Base-by-base conservation (phyloP, 1,284 basidiomycete species). In the Fomitopsis pinicola region DNA sequence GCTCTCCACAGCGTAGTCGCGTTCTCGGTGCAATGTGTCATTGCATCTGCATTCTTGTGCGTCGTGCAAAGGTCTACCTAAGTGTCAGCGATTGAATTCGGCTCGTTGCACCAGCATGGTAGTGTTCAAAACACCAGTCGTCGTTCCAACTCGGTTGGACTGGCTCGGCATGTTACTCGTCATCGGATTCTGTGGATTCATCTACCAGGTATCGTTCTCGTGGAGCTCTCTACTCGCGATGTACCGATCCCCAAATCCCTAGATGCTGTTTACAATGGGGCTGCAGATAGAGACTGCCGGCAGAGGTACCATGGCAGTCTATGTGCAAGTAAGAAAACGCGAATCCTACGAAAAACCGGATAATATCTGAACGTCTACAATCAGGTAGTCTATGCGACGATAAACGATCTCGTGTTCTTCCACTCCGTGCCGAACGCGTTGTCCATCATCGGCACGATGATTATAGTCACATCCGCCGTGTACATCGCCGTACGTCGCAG, bases 1-100 rank as follows among this genome's bases (percentile, higher is more conserved):
- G 80, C 90, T 0, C 74, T 93, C 58, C 91, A 94, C 69, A 81
- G 83, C n/a, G 80, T 92, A 64, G 78, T 81, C 3, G 87, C 82
- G 61, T 93, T 91, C 69, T 85, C 89, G 0, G 73, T 81, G 30
- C 80, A 84, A 67, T 87, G 85, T 62, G 80, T 87, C 2, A 72
- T 89, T 44, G 81, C 82, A 1, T 79, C 84, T 1, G 71, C 75
- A 9, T 63, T 85, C 63, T 81, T 74, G 85, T 85, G 65, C 58
- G 79, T 69, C 40, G 9, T n/a, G n/a, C 5, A 9, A 10, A 2
- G 15, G 12, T 26, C n/a, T 14, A 6, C 19, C 9, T 28, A 5
- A 6, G 45, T 22, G 5, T 59, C 2, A 15, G 6, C 3, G 8
- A 38, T 33, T 56, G 3, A 22, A 55, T 28, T 28, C 12, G 14